Evolutionary conservation across 1,139 yeast species (phyloP), one percentile per base, ranked within the genome.

Genomic region (Kodamaea suecica): DNA sequence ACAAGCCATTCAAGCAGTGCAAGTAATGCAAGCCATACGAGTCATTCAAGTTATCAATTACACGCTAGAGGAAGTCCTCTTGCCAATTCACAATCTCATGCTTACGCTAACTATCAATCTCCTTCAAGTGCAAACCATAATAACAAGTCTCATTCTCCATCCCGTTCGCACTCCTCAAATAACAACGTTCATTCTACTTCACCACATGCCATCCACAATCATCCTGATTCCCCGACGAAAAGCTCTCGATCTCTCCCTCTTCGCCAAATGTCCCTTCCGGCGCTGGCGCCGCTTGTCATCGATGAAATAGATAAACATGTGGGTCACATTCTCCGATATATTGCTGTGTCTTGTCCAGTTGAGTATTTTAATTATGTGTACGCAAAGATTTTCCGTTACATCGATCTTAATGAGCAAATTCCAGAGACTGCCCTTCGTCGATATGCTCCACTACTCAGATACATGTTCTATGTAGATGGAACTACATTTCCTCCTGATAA

Each of bases 311-410:
- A 78, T 47, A 44, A 49, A 10, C 63, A 67, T 54, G 53, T 76
- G 51, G 71, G 71, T 49, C 46, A 63, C 3, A 53, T 73, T 3
- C 51, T 78, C 24, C 63, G 76, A 33, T 80, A 63, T 48, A 47
- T 80, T 11, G 73, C 81, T 2, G 73, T 80, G 2, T 61, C 84
- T 1, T 78, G 80, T 49, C 78, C 84, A 26, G 44, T 43, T 0
- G 76, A 73, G 23, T 78, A 70, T 47, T 69, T 61, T 36, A 53
- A 55, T 10, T 77, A 66, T 44, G 38, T 75, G 8, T 54, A 61
- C 13, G 48, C 53, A 3, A 63, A 62, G 30, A 43, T 76, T 4
- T 60, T 73, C 41, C 53, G 49, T 28, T 66, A 61, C 43, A 49
- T 62, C 30, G 50, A 54, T 20, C 44, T 53, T 2, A 61, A 63